These are phyloP conservation scores for Mucor saturninus DNA, from an alignment of 371 early-diverging fungal genomes.

Conservation along the genomic window DNA sequence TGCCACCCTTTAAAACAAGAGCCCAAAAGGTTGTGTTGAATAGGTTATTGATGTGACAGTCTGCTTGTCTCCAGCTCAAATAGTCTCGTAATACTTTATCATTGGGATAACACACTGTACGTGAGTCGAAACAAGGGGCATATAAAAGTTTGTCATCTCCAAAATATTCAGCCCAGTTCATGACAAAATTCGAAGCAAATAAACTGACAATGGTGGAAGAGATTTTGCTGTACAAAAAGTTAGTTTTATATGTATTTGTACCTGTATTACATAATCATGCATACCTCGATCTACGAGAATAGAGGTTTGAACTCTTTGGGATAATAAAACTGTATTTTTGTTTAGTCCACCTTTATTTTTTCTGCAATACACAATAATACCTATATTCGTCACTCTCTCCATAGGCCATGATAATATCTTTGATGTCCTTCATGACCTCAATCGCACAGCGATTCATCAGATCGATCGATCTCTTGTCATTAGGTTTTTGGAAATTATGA, in stretches of 20 bases:
- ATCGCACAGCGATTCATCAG: conserved; percentile 88
- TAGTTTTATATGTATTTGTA: background rate
- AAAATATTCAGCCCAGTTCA: conserved; percentile 83
- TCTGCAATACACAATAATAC: conserved; percentile 27
- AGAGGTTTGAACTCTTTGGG: conserved; percentile 67
- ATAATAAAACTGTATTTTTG: conserved; percentile 70
- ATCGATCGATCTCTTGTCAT: conserved; percentile 83
- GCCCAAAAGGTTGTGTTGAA: conserved; percentile 96
- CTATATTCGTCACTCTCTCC: conserved; percentile 96
- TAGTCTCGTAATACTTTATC: conserved; percentile 86
- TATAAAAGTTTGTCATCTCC: conserved; percentile 65
- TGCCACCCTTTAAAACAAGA: conserved; percentile 73
- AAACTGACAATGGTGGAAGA: conserved; percentile 81
- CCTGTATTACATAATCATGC: background rate
- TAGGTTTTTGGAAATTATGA: conserved; percentile 91
- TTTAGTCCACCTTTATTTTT: background rate
- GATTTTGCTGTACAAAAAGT: conserved; percentile 68
- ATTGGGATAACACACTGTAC: conserved; percentile 88
- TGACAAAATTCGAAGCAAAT: conserved; percentile 88
- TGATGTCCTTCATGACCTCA: conserved; percentile 77
- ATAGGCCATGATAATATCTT: conserved; percentile 87
- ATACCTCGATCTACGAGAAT: conserved; percentile 77
- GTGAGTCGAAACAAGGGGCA: conserved; percentile 92
- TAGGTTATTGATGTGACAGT: conserved; percentile 90
- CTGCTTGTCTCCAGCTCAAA: conserved; percentile 94